Percentiles rank a stretch among this genome's conserved stretches.
Evolutionary conservation across 441 rosid species (phyloP).

Genomic region (Gossypium davidsonii): DNA sequence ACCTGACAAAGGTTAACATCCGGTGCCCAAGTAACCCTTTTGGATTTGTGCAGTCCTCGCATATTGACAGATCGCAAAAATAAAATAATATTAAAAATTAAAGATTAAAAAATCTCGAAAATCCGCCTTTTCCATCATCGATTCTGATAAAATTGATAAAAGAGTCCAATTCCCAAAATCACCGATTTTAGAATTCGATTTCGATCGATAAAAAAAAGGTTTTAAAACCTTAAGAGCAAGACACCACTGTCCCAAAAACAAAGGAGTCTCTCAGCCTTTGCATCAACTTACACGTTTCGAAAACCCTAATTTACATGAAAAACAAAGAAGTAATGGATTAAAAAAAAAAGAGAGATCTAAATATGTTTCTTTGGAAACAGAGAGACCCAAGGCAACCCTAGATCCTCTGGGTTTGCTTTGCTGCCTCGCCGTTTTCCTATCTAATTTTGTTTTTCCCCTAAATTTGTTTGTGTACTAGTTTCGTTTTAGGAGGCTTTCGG

Average conservation of each 20-base stretch:
- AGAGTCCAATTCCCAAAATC: conserved; percentile 10
- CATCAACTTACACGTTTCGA: conserved; percentile 10
- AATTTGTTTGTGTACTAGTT: too few relatives aligned
- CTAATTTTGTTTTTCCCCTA: background rate
- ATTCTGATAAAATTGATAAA: conserved; percentile 18
- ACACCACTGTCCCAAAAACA: background rate
- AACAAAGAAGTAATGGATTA: too few relatives aligned
- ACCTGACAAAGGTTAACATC: conserved; percentile 98
- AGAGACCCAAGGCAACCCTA: conserved; percentile 2
- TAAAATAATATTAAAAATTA: background rate
- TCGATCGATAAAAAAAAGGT: background rate
- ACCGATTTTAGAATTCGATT: conserved; percentile 16
- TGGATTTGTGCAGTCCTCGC: conserved; percentile 75
- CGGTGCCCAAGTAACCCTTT: conserved; percentile 84
- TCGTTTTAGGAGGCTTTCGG: too few relatives aligned
- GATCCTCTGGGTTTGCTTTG: conserved; percentile 35
- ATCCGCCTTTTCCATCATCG: conserved; percentile 22
- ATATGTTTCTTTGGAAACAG: too few relatives aligned
- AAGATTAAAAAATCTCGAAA: background rate
- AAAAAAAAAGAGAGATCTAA: too few relatives aligned
- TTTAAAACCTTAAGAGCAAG: conserved; percentile 13
- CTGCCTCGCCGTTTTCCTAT: conserved; percentile 24
- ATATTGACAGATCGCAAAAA: conserved; percentile 43
- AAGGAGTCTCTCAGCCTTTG: background rate
- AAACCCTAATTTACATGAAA: conserved; percentile 17